Conservation (phyloP, 2,329 filamentous ascomycete genomes). For the Pseudogymnoascus sp. region DNA sequence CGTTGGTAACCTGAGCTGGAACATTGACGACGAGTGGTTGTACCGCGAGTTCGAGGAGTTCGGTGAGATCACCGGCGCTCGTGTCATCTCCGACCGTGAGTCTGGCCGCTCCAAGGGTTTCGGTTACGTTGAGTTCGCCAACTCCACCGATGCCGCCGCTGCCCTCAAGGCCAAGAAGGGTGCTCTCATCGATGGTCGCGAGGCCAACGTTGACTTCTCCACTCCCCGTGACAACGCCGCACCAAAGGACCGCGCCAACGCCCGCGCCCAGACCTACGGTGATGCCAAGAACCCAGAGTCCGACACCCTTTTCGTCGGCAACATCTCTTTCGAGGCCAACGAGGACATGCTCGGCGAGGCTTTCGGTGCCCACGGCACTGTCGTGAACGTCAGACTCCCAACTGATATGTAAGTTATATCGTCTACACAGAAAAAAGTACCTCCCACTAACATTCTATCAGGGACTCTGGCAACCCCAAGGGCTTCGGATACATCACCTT, state of each 20-base stretch:
- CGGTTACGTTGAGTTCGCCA: conserved; percentile 64
- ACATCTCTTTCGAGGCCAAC: conserved; percentile 61
- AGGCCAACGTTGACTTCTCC: conserved; percentile 64
- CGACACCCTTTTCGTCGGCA: conserved; percentile 65
- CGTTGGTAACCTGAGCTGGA: conserved; percentile 68
- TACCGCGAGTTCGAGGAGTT: conserved; percentile 59
- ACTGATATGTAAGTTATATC: conserved; percentile 46
- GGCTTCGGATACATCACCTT: conserved; percentile 70
- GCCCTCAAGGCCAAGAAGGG: conserved; percentile 59
- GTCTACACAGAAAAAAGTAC: not conserved
- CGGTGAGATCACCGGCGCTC: conserved; percentile 54
- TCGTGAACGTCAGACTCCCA: conserved; percentile 60
- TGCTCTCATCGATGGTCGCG: conserved; percentile 55
- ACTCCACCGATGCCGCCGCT: conserved; percentile 50
- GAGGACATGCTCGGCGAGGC: conserved; percentile 56
- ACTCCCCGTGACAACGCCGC: conserved; percentile 46
- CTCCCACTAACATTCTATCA: conserved; percentile 24
- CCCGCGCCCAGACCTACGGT: conserved; percentile 48
- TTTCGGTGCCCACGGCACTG: conserved; percentile 54
- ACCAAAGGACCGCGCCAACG: conserved; percentile 41
- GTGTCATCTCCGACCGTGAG: conserved; percentile 60
- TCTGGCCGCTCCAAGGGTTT: conserved; percentile 64
- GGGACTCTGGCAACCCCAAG: conserved; percentile 59
- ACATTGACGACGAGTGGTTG: conserved; percentile 66
- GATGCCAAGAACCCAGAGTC: conserved; percentile 56